Percentiles rank a stretch among this genome's conserved stretches.
phyloP scores from a whole-genome alignment of 768 basidiomycete species.

The Hericium erinaceus region DNA sequence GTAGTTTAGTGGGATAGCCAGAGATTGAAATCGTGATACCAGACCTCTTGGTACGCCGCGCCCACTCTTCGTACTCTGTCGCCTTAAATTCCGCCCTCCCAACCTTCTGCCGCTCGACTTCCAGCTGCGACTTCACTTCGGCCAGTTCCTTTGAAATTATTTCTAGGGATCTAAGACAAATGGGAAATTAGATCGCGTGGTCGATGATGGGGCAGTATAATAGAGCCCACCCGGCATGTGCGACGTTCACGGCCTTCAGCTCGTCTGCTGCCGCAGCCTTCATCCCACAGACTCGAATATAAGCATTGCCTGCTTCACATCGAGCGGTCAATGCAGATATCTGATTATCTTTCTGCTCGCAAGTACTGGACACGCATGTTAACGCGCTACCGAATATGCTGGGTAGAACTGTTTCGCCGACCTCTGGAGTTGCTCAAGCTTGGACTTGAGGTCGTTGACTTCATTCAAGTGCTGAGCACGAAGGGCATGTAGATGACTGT shows the following conservation, averaged over 20 bases:
- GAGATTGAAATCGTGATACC: not conserved
- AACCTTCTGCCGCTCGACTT: not conserved
- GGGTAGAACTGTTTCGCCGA: not conserved
- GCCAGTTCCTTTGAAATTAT: not conserved
- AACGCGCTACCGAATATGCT: not conserved
- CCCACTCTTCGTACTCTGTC: not conserved
- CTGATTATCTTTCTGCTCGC: not conserved
- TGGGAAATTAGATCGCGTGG: not conserved
- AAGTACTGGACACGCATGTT: not conserved
- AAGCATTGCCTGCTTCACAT: not conserved
- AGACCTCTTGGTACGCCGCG: not conserved
- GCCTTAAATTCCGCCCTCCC: not conserved
- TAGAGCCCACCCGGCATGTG: not conserved
- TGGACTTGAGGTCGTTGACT: no score
- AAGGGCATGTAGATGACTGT: not conserved
- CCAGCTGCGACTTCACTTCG: not conserved
- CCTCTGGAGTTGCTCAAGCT: no score
- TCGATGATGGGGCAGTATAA: no score
- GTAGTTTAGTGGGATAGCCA: not conserved
- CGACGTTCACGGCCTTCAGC: not conserved
- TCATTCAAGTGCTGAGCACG: not conserved
- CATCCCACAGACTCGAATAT: not conserved
- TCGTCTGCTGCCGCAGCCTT: not conserved
- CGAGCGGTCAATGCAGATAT: not conserved
- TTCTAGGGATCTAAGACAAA: not conserved